Percentiles rank a stretch among this genome's conserved stretches.
phyloP scores from a whole-genome alignment of 2,329 filamentous ascomycete species.

The Diaporthe sp. region DNA sequence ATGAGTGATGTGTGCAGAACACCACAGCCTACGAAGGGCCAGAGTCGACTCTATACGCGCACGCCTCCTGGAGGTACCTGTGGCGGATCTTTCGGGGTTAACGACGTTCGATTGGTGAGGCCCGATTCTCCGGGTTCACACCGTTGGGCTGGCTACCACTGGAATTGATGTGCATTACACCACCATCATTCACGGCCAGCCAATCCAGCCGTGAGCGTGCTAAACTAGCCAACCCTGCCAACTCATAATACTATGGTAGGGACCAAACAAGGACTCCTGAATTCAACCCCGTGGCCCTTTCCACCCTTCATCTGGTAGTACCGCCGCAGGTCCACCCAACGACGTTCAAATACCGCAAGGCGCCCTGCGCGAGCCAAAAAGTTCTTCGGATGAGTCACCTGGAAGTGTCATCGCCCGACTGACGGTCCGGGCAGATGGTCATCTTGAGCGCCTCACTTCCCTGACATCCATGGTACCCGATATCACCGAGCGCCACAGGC shows the following conservation, averaged over 20 bases:
- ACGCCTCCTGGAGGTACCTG: slow-evolving; percentile 18
- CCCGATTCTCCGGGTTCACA: slow-evolving; percentile 7
- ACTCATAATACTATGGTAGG: background rate
- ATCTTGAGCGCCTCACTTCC: background rate
- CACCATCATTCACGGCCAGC: background rate
- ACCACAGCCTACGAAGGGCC: background rate
- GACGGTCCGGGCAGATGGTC: background rate
- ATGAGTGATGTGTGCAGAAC: slow-evolving; percentile 8
- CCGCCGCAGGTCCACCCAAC: background rate
- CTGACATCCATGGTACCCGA: background rate
- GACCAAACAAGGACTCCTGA: background rate
- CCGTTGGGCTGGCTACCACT: slow-evolving; percentile 20
- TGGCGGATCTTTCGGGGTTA: background rate
- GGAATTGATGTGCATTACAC: slow-evolving; percentile 20
- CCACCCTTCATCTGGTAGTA: background rate
- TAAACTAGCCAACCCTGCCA: slow-evolving; percentile 8
- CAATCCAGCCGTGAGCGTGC: slow-evolving; percentile 6
- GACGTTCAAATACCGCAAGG: background rate
- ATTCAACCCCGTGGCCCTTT: slow-evolving; percentile 17
- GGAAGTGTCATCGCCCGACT: background rate
- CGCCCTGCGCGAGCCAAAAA: background rate
- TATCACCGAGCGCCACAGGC: slow-evolving; percentile 10
- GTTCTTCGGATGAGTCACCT: slow-evolving; percentile 3
- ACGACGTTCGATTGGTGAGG: background rate
- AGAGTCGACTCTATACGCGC: background rate